These are phyloP conservation scores for Serendipita sp. DNA, from an alignment of 1,284 basidiomycete species.

Conservation along the genomic window DNA sequence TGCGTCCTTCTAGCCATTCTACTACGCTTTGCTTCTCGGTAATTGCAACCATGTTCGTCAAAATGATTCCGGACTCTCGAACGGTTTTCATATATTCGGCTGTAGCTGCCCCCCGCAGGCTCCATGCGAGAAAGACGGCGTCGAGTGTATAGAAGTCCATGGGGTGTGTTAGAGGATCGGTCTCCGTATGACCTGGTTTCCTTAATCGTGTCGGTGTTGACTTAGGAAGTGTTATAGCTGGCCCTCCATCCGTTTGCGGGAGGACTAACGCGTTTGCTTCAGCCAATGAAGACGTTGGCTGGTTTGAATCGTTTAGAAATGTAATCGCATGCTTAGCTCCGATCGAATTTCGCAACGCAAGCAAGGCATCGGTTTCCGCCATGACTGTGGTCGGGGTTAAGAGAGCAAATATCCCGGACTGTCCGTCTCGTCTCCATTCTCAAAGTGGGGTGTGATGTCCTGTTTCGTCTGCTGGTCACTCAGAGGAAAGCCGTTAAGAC, in stretches of 20 bases:
- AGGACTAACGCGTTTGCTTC: constrained; percentile 55
- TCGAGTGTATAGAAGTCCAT: constrained; percentile 64
- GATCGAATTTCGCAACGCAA: constrained; percentile 42
- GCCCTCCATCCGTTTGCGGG: constrained; percentile 24
- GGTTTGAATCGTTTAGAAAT: constrained; percentile 32
- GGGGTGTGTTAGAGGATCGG: constrained; percentile 26
- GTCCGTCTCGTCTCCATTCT: too few species aligned
- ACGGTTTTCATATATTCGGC: constrained; percentile 81
- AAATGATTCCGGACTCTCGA: constrained; percentile 53
- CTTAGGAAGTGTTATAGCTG: constrained; percentile 41
- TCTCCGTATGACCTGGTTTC: constrained; percentile 34
- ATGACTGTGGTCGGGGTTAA: not conserved
- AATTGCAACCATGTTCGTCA: constrained; percentile 62
- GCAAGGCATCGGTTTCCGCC: constrained; percentile 31
- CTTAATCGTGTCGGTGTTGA: constrained; percentile 59
- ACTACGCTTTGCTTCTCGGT: constrained; percentile 73
- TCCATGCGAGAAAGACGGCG: constrained; percentile 70
- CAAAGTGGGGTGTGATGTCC: too few species aligned
- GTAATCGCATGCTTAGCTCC: constrained; percentile 35
- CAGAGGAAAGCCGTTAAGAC: not conserved
- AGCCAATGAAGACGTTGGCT: constrained; percentile 33
- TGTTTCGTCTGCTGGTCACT: too few species aligned
- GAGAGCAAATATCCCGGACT: too few species aligned
- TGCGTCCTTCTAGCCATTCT: constrained; percentile 68
- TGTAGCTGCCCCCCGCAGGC: constrained; percentile 51